Percentiles rank a stretch among this genome's conserved stretches.
Conservation (phyloP, 2,329 filamentous ascomycete species). For the Aspergillus latus region DNA sequence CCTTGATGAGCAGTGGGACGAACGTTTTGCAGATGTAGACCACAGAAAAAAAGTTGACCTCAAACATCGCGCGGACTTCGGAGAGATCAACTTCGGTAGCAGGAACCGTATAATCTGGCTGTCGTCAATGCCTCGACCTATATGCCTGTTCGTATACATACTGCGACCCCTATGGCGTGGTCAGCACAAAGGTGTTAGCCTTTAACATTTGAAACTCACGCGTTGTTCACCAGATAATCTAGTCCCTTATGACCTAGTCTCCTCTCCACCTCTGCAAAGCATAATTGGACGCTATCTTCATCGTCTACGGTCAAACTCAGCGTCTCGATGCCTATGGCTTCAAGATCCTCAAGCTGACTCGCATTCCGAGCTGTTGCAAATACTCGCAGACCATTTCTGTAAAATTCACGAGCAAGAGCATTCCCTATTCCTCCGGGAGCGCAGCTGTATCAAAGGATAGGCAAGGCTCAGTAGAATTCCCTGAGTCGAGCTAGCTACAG, state of each 20-base stretch:
- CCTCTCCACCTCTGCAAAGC: constrained; percentile 48
- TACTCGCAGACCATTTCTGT: constrained; percentile 53
- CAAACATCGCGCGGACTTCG: constrained; percentile 50
- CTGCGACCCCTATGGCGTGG: constrained; percentile 28
- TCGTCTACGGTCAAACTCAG: constrained; percentile 55
- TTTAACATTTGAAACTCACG: constrained; percentile 32
- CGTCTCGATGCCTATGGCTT: constrained; percentile 54
- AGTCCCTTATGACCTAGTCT: constrained; percentile 50
- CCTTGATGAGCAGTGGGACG: constrained; percentile 52
- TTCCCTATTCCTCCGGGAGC: constrained; percentile 59
- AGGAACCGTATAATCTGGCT: constrained; percentile 55
- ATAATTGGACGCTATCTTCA: constrained; percentile 48
- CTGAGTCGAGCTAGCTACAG: background rate
- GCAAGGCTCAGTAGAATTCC: background rate
- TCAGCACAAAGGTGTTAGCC: constrained; percentile 9
- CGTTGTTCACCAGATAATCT: constrained; percentile 62
- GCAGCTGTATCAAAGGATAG: constrained; percentile 22
- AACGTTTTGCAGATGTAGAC: constrained; percentile 60
- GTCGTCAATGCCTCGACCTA: background rate
- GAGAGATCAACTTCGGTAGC: constrained; percentile 55
- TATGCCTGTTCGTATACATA: constrained; percentile 19
- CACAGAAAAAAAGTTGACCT: constrained; percentile 58
- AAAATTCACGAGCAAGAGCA: constrained; percentile 58
- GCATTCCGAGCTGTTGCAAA: constrained; percentile 59
- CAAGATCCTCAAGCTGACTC: constrained; percentile 50